Conservation (phyloP, 805 yeast species). For the Lipomyces starkeyi region DNA sequence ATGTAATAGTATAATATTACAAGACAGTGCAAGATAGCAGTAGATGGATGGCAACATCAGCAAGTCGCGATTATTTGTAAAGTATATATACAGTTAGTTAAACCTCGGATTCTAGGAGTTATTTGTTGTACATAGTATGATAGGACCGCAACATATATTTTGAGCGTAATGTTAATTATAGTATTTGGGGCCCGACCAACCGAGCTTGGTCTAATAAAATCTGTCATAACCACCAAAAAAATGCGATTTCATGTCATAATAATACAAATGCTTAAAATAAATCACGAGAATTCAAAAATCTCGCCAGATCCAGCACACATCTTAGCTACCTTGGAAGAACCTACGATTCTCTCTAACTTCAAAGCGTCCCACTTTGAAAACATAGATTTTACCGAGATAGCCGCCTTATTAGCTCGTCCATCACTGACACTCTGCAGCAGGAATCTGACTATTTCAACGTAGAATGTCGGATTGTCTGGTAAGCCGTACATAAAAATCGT, state of each 20-base stretch:
- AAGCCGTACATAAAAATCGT: slow-evolving; percentile 80
- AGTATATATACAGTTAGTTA: background rate
- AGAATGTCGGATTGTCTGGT: slow-evolving; percentile 85
- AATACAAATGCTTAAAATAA: slow-evolving; percentile 1
- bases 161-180: background rate
- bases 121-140: background rate
- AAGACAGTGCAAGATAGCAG: background rate
- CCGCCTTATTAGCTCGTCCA: slow-evolving; percentile 58
- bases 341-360: slow-evolving; percentile 82
- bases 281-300: slow-evolving; percentile 66
- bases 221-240: background rate
- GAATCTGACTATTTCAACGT: slow-evolving; percentile 68
- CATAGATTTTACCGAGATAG: slow-evolving; percentile 60
- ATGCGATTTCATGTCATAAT: background rate
- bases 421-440: slow-evolving; percentile 62
- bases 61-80: no score
- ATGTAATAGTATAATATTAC: background rate
- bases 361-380: slow-evolving; percentile 82
- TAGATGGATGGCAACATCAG: no score
- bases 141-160: background rate
- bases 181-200: background rate
- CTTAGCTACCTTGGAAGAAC: slow-evolving; percentile 70
- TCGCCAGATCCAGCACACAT: slow-evolving; percentile 75
- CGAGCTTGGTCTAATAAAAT: background rate
- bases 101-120: background rate